Evolutionary conservation across 345 rosid species (phyloP), one percentile per base, ranked within the genome.

Genomic region (Sonneratia alba): DNA sequence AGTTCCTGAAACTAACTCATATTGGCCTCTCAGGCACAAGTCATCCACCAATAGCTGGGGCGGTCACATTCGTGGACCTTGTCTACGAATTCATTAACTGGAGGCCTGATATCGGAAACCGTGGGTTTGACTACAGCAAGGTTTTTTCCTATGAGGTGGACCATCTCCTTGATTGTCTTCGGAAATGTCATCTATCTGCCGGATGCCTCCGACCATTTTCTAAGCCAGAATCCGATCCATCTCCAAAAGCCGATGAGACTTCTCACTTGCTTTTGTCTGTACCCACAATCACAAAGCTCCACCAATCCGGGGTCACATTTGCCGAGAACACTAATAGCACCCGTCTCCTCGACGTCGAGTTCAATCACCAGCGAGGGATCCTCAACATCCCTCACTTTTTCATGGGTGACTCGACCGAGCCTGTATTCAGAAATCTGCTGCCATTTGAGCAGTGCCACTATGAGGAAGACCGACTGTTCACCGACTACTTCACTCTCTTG

Each of bases 381-480:
- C 66, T 77, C n/a, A 48, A 77, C 57, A 75, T 79, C 38, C 78
- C 75, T 0, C 21, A 3, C 0, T 5, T 70, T 3, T 1, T 0
- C 13, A 37, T 82, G 24, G 1, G 6, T 0, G 32, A 13, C 2
- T 0, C 14, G 0, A n/a, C 73, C 1, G 57, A 66, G 63, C 24
- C 1, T 6, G 4, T 64, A 3, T 38, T 76, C 34, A 18, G 49
- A 1, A 81, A 76, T 71, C 47, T 81, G 4, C 10, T 51, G 0
- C 72, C 82, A 16, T 79, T 68, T 4, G 80, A 79, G 66, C 75
- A 70, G 68, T 67, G 74, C 34, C 61, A 73, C 37, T 64, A 68
- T 24, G n/a, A 0, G 4, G 3, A 16, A 0, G 0, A 15, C 4
- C 1, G 4, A 1, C 11, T 2, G 4, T n/a, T 36, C 14, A 61